A percentile compares a stretch with the other conserved stretches of the same genome.
Conservation (phyloP, 176 grass and related monocot genomes). For the Avena sativa region DNA sequence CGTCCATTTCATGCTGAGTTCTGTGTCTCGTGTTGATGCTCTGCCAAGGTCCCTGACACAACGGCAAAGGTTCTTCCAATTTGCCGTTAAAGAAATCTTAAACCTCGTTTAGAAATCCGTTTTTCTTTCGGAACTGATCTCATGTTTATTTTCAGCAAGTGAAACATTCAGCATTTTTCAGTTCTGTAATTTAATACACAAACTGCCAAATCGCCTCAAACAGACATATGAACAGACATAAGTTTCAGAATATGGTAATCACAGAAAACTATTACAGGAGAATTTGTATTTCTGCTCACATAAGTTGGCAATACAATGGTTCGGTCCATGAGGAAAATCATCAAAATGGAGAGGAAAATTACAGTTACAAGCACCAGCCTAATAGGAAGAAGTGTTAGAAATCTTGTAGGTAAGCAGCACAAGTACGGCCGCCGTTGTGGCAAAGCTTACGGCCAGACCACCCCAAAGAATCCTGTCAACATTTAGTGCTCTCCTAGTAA, state of each 20-base stretch:
- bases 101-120: not conserved
- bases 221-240: not conserved
- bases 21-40: not conserved
- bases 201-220: not conserved
- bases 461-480: slow-evolving; percentile 66
- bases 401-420: slow-evolving; percentile 53
- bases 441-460: slow-evolving; percentile 57
- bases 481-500: slow-evolving; percentile 25
- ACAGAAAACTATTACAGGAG: not conserved
- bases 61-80: not conserved
- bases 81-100: not conserved
- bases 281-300: not conserved
- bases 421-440: slow-evolving; percentile 49
- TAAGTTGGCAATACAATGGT: not conserved
- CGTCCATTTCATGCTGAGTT: not conserved
- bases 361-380: slow-evolving; percentile 12
- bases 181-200: no score
- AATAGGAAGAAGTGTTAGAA: slow-evolving; percentile 10
- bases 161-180: not conserved
- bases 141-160: not conserved
- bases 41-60: no score
- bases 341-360: slow-evolving; percentile 30
- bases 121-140: not conserved
- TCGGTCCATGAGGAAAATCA: not conserved
- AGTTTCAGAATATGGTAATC: not conserved